Conservation (phyloP, 768 basidiomycete genomes). For the Tubosaeta sp. region DNA sequence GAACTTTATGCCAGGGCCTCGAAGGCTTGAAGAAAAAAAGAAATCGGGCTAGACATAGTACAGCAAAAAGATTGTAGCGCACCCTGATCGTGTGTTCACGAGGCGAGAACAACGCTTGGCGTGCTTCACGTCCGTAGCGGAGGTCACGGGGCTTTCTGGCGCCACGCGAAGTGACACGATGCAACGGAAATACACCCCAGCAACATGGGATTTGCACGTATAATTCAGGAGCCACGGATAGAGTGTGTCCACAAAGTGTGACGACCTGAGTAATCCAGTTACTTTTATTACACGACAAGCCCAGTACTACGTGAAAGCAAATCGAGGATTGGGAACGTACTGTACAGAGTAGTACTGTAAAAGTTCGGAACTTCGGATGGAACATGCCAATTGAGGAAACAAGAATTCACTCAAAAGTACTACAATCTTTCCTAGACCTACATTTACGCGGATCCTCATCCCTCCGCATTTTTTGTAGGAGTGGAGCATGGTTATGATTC, state of each 20-base stretch:
- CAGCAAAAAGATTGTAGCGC: no score
- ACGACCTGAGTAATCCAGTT: neutral
- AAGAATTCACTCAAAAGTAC: no score
- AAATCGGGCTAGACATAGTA: neutral
- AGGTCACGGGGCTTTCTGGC: neutral
- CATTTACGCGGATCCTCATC: no score
- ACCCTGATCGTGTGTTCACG: no score
- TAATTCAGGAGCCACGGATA: neutral
- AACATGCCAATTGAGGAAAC: no score
- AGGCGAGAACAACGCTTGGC: neutral
- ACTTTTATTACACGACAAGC: neutral
- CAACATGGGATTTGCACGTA: neutral
- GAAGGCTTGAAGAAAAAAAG: neutral
- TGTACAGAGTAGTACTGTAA: no score
- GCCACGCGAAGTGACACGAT: neutral
- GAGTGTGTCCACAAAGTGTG: neutral
- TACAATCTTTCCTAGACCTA: no score
- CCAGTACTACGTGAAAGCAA: neutral
- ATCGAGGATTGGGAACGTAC: neutral
- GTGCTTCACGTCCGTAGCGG: neutral
- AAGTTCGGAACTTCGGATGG: no score
- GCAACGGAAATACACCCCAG: neutral
- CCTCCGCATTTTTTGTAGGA: no score
- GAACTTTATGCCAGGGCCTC: neutral
- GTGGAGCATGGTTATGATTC: no score